Evolutionary conservation across 2,329 filamentous ascomycete species (phyloP).

Genomic region (Monosporascus sp.): DNA sequence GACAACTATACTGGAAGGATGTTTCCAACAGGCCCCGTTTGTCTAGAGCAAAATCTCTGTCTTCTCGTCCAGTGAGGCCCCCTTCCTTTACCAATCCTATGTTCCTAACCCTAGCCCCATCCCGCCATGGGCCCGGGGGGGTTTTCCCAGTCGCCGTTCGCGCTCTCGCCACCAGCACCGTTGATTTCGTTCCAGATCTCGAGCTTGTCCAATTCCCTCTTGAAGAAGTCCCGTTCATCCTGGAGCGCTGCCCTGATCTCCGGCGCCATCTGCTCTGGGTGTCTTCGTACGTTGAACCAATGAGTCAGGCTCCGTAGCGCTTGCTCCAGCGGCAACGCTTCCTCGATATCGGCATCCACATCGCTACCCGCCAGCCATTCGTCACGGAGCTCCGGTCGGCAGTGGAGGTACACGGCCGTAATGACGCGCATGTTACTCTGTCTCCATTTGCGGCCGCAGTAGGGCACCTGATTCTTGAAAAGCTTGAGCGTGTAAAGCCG

Average conservation of each 20-base stretch:
- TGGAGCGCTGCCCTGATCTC: constrained; percentile 54
- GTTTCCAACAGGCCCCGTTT: too few species aligned
- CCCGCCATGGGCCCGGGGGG: background rate
- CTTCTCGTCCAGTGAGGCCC: too few species aligned
- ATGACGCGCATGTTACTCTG: constrained; percentile 99
- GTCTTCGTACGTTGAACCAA: constrained; percentile 85
- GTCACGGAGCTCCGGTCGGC: constrained; percentile 84
- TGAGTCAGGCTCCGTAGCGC: constrained; percentile 83
- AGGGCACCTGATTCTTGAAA: constrained; percentile 98
- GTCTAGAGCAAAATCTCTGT: too few species aligned
- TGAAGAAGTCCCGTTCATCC: constrained; percentile 76
- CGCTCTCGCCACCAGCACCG: constrained; percentile 10
- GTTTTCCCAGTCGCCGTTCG: background rate
- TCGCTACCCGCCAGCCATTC: constrained; percentile 92
- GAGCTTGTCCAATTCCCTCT: constrained; percentile 69
- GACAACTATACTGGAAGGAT: too few species aligned
- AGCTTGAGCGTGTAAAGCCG: constrained; percentile 94
- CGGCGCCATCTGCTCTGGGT: constrained; percentile 69
- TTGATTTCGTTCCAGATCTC: constrained; percentile 47
- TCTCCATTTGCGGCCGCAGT: constrained; percentile 96
- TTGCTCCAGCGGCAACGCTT: constrained; percentile 87
- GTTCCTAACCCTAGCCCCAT: background rate
- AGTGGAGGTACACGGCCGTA: constrained; percentile 92
- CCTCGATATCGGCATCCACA: constrained; percentile 89
- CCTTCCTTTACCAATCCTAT: too few species aligned